phyloP scores from a whole-genome alignment of 2,329 filamentous ascomycete species.

The Alternaria triticina region DNA sequence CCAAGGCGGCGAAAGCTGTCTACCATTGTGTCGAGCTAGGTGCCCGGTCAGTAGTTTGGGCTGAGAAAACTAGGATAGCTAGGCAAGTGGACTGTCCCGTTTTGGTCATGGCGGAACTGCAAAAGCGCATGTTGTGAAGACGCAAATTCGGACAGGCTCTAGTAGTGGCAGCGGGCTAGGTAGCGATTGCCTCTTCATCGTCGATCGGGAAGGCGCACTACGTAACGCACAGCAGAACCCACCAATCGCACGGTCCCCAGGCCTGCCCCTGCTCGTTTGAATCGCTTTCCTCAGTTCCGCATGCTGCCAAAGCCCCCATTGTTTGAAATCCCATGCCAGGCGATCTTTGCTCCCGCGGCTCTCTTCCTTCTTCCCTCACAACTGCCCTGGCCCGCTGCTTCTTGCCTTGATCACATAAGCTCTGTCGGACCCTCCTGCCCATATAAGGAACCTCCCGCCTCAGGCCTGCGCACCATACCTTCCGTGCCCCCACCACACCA shows the following conservation, averaged over 20 bases:
- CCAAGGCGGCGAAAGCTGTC: background rate
- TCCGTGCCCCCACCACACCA: background rate
- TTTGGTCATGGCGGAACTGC: background rate
- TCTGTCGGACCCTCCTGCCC: background rate
- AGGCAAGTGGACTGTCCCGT: background rate
- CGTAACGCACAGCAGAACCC: conserved; percentile 1
- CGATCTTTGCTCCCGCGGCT: background rate
- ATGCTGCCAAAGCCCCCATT: conserved; percentile 9
- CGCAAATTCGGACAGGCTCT: background rate
- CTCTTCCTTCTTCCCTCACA: conserved; percentile 2
- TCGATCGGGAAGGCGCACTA: conserved; percentile 7
- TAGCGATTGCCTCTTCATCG: conserved; percentile 7
- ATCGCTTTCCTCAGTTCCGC: conserved; percentile 18
- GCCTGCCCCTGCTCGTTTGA: background rate
- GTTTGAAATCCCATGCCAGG: conserved; percentile 16
- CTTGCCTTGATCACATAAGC: background rate
- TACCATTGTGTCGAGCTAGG: background rate
- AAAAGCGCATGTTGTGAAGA: background rate
- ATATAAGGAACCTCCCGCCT: background rate
- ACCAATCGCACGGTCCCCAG: conserved; percentile 6
- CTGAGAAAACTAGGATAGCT: background rate
- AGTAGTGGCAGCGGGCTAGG: background rate
- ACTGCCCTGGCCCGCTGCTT: background rate
- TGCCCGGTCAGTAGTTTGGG: background rate
- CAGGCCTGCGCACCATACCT: background rate